A percentile compares a stretch with the other conserved stretches of the same genome.
phyloP scores from a whole-genome alignment of 192 early-diverging fungal species.

The Mortierella hygrophila region DNA sequence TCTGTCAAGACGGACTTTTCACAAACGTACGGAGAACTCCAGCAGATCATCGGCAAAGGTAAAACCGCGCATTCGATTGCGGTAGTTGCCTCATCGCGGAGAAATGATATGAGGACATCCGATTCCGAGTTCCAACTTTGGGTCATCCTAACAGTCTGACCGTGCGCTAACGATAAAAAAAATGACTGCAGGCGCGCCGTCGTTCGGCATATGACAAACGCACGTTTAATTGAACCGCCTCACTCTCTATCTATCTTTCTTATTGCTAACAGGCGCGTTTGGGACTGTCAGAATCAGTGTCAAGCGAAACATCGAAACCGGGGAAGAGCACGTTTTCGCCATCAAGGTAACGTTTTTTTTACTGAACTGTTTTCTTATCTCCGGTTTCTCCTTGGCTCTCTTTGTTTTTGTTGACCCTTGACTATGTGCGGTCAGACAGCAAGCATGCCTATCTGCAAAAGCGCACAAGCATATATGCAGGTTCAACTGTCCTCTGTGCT shows the following conservation, averaged over 20 bases:
- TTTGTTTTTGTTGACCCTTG: conserved; percentile 2
- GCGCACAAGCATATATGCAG: not conserved
- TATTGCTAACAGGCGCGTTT: conserved; percentile 5
- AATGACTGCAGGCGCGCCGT: not conserved
- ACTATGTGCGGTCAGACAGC: not conserved
- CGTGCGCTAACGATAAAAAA: not conserved
- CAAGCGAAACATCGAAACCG: conserved; percentile 9
- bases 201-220: not conserved
- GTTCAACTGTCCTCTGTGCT: not conserved
- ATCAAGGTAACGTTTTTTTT: conserved; percentile 10
- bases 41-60: conserved; percentile 52
- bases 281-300: conserved; percentile 13
- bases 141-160: not conserved
- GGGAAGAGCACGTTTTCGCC: conserved; percentile 18
- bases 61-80: not conserved
- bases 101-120: not conserved
- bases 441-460: not conserved
- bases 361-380: conserved; percentile 4
- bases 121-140: conserved; percentile 32
- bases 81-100: not conserved
- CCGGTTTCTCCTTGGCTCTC: not conserved
- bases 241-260: not conserved
- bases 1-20: conserved; percentile 31
- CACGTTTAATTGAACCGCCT: not conserved
- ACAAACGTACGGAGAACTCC: conserved; percentile 46